Conservation (phyloP, 441 rosid genomes). For the Eutrema salsugineum region DNA sequence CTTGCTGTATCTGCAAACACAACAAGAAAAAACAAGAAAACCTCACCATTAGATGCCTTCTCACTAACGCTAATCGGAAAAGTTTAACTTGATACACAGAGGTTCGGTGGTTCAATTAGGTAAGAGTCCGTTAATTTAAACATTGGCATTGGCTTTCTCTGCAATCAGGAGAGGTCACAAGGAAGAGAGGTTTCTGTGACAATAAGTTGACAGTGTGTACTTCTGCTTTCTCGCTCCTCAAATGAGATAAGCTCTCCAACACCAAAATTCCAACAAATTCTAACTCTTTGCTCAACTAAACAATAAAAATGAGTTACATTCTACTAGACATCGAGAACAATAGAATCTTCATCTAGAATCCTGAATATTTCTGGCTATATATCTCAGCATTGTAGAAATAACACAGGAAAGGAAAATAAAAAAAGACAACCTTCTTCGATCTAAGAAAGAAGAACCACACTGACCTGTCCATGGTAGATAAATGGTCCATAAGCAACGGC, state of each 20-base stretch:
- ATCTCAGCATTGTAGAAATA: background rate
- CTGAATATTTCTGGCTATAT: background rate
- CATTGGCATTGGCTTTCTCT: background rate
- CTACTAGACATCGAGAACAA: background rate
- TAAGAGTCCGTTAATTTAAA: background rate
- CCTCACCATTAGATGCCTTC: background rate
- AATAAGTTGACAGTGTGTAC: background rate
- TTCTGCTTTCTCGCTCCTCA: background rate
- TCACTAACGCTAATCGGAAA: background rate
- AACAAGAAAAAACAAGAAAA: background rate
- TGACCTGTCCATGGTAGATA: slow-evolving; percentile 72
- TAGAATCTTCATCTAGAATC: background rate
- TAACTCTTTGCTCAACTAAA: background rate
- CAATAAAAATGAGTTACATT: background rate
- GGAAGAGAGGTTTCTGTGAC: background rate
- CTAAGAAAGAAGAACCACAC: background rate
- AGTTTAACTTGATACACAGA: background rate
- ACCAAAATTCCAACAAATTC: background rate
- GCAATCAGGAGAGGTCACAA: background rate
- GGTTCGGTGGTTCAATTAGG: background rate
- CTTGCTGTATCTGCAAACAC: slow-evolving; percentile 79
- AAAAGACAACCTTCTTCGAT: background rate
- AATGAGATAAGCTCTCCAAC: background rate
- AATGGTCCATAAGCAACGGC: slow-evolving; percentile 80
- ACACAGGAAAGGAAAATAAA: background rate